phyloP scores from a whole-genome alignment of 768 basidiomycete species.

The Trametes elegans region DNA sequence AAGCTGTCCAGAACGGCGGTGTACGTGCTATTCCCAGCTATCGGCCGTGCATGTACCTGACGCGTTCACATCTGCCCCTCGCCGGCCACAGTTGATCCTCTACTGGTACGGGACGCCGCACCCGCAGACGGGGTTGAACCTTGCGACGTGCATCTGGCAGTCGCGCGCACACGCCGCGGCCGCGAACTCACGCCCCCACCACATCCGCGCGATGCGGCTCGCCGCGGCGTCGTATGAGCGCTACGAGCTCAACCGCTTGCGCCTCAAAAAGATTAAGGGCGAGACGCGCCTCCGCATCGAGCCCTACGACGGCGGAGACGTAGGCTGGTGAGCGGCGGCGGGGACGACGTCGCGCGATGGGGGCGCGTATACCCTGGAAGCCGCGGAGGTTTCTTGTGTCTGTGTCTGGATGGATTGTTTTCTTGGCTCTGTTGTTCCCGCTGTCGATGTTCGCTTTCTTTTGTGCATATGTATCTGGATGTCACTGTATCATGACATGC shows the following conservation, averaged over 20 bases:
- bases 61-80: conserved; percentile 12
- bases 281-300: conserved; percentile 54
- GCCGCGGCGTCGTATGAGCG: conserved; percentile 75
- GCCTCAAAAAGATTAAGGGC: conserved; percentile 66
- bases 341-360: too few species aligned
- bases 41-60: neutral
- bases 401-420: neutral
- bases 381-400: neutral
- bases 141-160: conserved; percentile 96
- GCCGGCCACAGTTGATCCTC: conserved; percentile 67
- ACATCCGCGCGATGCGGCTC: conserved; percentile 79
- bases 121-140: conserved; percentile 72
- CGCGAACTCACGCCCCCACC: conserved; percentile 77
- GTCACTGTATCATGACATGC: neutral
- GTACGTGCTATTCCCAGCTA: conserved; percentile 41
- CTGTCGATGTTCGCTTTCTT: neutral
- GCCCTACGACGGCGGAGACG: conserved; percentile 60
- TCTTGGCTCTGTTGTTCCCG: neutral
- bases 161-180: conserved; percentile 79
- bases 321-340: conserved; percentile 57
- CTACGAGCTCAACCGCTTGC: conserved; percentile 76
- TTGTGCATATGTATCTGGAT: neutral
- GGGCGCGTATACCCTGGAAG: neutral
- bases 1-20: conserved; percentile 85
- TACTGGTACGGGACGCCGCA: conserved; percentile 95